Evolutionary conservation across 2,329 filamentous ascomycete species (phyloP), one percentile per base, ranked within the genome.

Genomic region (Fusarium armeniacum): DNA sequence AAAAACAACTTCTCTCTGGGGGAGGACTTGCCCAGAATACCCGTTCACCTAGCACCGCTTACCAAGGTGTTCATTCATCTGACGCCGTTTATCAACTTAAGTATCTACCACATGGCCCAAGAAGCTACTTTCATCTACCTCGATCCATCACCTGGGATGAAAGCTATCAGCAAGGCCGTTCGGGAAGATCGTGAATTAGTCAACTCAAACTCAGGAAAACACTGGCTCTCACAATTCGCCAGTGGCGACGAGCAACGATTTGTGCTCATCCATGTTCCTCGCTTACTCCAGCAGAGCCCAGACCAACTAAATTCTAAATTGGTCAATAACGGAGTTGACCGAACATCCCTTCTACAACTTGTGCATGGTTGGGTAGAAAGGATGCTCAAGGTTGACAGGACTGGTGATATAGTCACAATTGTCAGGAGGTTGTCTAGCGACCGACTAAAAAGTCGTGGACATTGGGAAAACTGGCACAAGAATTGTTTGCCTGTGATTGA

Each of bases 191-290:
- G 52, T 1, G 62, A 74, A 5, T 64, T 80, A 2, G n/a, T 68
- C 15, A 66, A 62, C 10, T 78, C 76, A 4, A 75, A 76, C 9
- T 71, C 69, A 0, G 77, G 76, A 1, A 69, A 67, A 43, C 78
- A 80, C 44, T 80, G 78, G 78, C 55, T 76, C 6, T 32, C 65
- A 2, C 69, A 74, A n/a, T 75, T 70, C 30, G 20, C 47, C 24
- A 65, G 59, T 10, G 67, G 68, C 20, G 10, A 26, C 24, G 24
- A 26, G 24, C 24, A 26, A 33, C 32, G 35, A 5, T 49, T 54
- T 18, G 69, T 49, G 6, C 16, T 69, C 40, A 49, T 41, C 0
- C 15, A 62, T 32, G 51, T 50, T 35, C 70, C 64, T 9, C 5
- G 18, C 10, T 38, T 32, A 15, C 16, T 67, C n/a, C 69, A 61